phyloP scores from a whole-genome alignment of 2,329 filamentous ascomycete species.

The Pseudogymnoascus destructans region DNA sequence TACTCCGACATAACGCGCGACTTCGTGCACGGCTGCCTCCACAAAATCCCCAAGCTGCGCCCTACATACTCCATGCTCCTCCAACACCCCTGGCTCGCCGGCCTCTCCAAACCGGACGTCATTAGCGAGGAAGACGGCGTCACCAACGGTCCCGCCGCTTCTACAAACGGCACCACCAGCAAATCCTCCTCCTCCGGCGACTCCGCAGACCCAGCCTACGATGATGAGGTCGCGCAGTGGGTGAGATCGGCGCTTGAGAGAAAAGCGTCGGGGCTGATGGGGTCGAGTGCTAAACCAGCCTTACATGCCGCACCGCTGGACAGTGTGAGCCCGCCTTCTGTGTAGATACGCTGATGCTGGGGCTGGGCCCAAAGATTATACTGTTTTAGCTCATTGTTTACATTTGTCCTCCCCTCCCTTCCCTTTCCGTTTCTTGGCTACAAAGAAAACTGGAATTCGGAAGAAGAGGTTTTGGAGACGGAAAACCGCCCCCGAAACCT shows the following conservation, averaged over 20 bases:
- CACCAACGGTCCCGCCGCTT: slow-evolving; percentile 28
- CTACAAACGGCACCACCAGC: slow-evolving; percentile 12
- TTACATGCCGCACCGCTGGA: slow-evolving; percentile 80
- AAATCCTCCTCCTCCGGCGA: slow-evolving; percentile 20
- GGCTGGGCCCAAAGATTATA: background rate
- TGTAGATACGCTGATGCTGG: background rate
- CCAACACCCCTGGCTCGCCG: slow-evolving; percentile 75
- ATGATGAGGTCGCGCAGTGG: slow-evolving; percentile 79
- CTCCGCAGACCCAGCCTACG: slow-evolving; percentile 28
- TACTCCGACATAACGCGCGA: slow-evolving; percentile 71
- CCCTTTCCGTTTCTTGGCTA: too few species aligned
- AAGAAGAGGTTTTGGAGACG: background rate
- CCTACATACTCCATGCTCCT: slow-evolving; percentile 88
- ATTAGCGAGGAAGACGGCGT: slow-evolving; percentile 45
- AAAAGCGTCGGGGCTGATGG: slow-evolving; percentile 44
- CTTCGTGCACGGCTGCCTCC: slow-evolving; percentile 80
- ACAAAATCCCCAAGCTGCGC: slow-evolving; percentile 84
- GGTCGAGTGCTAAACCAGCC: slow-evolving; percentile 54
- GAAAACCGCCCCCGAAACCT: too few species aligned
- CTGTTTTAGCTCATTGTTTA: background rate
- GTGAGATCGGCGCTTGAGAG: slow-evolving; percentile 58
- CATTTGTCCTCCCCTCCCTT: background rate
- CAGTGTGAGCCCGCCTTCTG: slow-evolving; percentile 41
- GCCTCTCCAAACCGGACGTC: slow-evolving; percentile 61
- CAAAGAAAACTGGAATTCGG: background rate